These are phyloP conservation scores for Epichloe brachyelytri DNA, from an alignment of 2,329 filamentous ascomycete species.

Conservation along the genomic window DNA sequence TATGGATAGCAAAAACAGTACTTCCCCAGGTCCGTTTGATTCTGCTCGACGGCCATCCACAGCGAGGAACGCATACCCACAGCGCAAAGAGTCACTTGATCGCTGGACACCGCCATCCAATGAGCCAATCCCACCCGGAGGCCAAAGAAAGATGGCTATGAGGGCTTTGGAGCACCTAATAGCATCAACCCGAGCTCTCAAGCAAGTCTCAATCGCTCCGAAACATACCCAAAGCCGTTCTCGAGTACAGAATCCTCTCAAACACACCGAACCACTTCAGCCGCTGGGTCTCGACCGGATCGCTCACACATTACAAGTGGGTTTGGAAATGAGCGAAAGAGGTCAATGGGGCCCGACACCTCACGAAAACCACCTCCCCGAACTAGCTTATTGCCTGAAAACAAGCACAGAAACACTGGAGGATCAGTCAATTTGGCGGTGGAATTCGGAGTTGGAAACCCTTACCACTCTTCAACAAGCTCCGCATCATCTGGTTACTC, in stretches of 20 bases:
- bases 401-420: conserved; percentile 21
- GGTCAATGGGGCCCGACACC: conserved; percentile 35
- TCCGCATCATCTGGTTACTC: conserved; percentile 55
- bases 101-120: conserved; percentile 6
- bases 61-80: conserved; percentile 21
- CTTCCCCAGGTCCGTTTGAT: conserved; percentile 55
- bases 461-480: conserved; percentile 50
- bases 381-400: conserved; percentile 31
- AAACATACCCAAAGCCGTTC: conserved; percentile 37
- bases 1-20: conserved; percentile 50
- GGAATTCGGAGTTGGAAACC: conserved; percentile 49
- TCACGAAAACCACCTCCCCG: conserved; percentile 40
- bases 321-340: conserved; percentile 20
- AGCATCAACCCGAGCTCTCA: conserved; percentile 25
- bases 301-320: conserved; percentile 16
- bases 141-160: conserved; percentile 41
- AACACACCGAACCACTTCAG: conserved; percentile 30
- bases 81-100: conserved; percentile 17
- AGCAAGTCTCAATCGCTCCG: conserved; percentile 30
- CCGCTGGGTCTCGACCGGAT: conserved; percentile 30
- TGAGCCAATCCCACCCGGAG: conserved; percentile 17
- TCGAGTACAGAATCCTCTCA: conserved; percentile 24
- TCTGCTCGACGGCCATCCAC: conserved; percentile 24
- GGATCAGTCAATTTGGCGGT: conserved; percentile 41
- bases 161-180: conserved; percentile 40